Evolutionary conservation across 805 yeast species (phyloP), one percentile per base, ranked within the genome.

Genomic region (Kodamaea leandrae): DNA sequence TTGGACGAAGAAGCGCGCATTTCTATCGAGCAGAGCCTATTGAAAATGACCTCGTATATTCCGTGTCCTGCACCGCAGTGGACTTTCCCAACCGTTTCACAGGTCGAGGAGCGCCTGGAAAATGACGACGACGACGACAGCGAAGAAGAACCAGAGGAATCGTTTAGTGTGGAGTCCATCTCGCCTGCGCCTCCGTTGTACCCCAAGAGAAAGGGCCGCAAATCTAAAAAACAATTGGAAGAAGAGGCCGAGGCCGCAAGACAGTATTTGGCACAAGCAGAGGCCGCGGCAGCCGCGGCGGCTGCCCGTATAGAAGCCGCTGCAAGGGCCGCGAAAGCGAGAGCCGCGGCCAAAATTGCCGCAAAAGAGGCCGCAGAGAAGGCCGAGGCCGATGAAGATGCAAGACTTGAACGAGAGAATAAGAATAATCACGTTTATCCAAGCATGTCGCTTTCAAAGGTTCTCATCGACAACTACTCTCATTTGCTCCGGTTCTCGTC

Each of bases 381-480:
- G 17, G 27, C 24, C n/a, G 37, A 37, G 28, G 37, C 39, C 3
- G 13, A 26, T n/a, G 43, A 33, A 10, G 43, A 39, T 13, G 42
- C 32, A 19, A 25, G 35, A 14, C 4, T 29, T 12, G 36, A 29
- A 19, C 30, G 18, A n/a, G 44, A 34, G 13, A 30, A 9, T 13
- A 23, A 20, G 10, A 24, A 29, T 10, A 29, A 39, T 21, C 41
- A 46, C 5, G 36, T 52, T 6, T 69, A 62, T 44, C 75, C 75
- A 2, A 57, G 63, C 35, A 62, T 60, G 37, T 54, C 60, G 16
- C 52, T 68, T 25, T 66, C 72, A 4, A 56, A 57, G 39, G 55
- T 69, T 10, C 48, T 69, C 19, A 48, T 68, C n/a, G 75, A 69
- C 37, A 68, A 68, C 48, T 69, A 62, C 43, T 52, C 48, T 26